phyloP scores from a whole-genome alignment of 495 filamentous ascomycete species.

The Schizothecium vesticola region DNA sequence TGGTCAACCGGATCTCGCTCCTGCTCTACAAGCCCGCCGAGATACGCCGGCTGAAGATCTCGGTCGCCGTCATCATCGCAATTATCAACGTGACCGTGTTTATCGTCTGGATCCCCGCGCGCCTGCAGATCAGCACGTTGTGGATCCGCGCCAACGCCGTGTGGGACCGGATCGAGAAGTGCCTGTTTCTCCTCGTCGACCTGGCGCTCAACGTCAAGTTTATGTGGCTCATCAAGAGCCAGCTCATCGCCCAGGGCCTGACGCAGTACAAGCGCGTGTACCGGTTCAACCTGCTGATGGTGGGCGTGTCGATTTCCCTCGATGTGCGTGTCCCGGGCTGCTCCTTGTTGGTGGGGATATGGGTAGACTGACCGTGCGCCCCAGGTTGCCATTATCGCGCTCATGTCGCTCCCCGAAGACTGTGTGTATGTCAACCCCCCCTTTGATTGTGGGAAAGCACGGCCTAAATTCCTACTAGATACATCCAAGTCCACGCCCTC shows the following conservation, averaged over 20 bases:
- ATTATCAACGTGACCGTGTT: slow-evolving; percentile 46
- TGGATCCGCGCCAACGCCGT: slow-evolving; percentile 36
- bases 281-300: slow-evolving; percentile 46
- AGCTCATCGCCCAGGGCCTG: slow-evolving; percentile 44
- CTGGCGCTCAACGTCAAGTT: slow-evolving; percentile 45
- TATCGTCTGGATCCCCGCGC: slow-evolving; percentile 47
- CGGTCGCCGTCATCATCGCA: slow-evolving; percentile 34
- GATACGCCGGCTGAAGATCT: slow-evolving; percentile 28
- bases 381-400: slow-evolving; percentile 23
- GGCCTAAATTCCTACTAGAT: slow-evolving; percentile 18
- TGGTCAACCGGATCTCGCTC: slow-evolving; percentile 44
- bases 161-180: slow-evolving; percentile 49
- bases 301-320: slow-evolving; percentile 44
- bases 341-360: not conserved
- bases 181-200: slow-evolving; percentile 45
- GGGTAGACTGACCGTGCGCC: not conserved
- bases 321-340: slow-evolving; percentile 29
- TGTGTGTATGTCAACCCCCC: slow-evolving; percentile 19
- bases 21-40: slow-evolving; percentile 33
- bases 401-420: slow-evolving; percentile 29
- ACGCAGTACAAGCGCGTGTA: slow-evolving; percentile 46
- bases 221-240: slow-evolving; percentile 38
- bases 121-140: slow-evolving; percentile 29
- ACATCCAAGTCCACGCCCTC: slow-evolving; percentile 50
- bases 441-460: too few relatives aligned